Base-by-base conservation (phyloP, 192 early-diverging fungal genomes). In the Geosiphon pyriformis region DNA sequence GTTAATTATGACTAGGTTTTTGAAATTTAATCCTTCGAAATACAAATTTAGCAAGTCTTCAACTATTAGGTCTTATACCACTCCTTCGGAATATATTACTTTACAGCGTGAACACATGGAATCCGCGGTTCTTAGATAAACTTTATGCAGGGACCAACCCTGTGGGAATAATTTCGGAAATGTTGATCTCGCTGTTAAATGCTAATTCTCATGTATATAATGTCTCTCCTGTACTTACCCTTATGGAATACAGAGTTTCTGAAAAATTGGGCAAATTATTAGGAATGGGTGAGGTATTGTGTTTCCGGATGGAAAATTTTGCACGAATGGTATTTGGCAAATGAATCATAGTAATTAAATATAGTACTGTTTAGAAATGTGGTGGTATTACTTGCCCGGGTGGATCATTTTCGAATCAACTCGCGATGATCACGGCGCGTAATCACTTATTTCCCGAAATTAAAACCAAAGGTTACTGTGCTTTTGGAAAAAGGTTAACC, bases 101-200 rank as follows among this genome's bases (percentile, higher is more conserved):
- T 51, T 76, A 78, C 61, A 87, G 83, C 66, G 82, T 85, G 25
- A 78, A 82, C 52, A 74, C 82, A 8, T 89, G 85, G 80, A 88
- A 85, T 70, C 81, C 84, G 4, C 68, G 85, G 25, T 94, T 92
- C 61, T 77, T 94, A 76, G 90, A 90, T 72, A 94, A 92, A 54
- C 80, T 94, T 3, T 94, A 92, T 64, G 83, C 92, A 18, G 82
- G 88, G 26, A 82, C 87, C 0, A 87, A 83, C 12, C 88, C 89
- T 7, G 82, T 90, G 59, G 92, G 90, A 15, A 83, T 91, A 23
- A 65, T 90, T 10, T 60, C 82, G 15, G 92, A 94, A 70, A 67
- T 90, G 2, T 74, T 92, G 17, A 66, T 88, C 32, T 82, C 80
- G 0, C 68, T 87, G 26, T 76, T 94, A 25, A 94, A 94, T 75